Evolutionary conservation across 2,329 filamentous ascomycete genomes (phyloP), one percentile per base, ranked within the genome.

Genomic region (Graphilbum fragrans): DNA sequence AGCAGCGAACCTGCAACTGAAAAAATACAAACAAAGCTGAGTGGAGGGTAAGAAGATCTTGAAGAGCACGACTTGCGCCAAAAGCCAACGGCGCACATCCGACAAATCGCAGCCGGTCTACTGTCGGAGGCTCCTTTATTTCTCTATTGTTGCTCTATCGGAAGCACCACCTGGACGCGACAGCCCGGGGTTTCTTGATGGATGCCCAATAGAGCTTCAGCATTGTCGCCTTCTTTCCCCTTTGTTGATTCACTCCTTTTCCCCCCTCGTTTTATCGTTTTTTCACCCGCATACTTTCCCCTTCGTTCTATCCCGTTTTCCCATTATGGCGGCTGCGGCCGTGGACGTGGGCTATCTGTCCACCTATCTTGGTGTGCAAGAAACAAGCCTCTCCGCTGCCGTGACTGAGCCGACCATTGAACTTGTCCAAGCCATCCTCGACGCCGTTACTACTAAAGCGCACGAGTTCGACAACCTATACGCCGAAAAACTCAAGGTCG

Each of bases 401-500:
- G 66, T 79, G 33, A 76, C 80, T 44, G 69, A 73, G 32, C 84
- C 84, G 38, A 95, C 87, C 4, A 66, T 72, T 47, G 86, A 93
- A 12, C 76, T 94, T 21, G 82, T 95, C 49, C 72, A 74, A 44
- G 67, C 74, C 34, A 69, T 98, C 40, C 72, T 98, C 33, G 69
- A 76, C 47, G 80, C 83, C 21, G 75, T 96, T 41, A 74, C 80
- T 20, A 65, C 68, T 23, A 94, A 92, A 59, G 86, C 85, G 29
- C 83, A 80, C 53, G 86, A 94, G 53, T 81, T 77, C 53, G 86
- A 94, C 56, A 74, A 79, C 32, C 65, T 94, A 33, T 86, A 82
- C 52, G 81, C 90, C 10, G 85, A 94, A 49, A 96, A 95, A 64
- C 72, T 95, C 35, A 81, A 86, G 50, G 68, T 85, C 36, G 86